phyloP scores from a whole-genome alignment of 129 eudicot species.

The Escallonia rubra region DNA sequence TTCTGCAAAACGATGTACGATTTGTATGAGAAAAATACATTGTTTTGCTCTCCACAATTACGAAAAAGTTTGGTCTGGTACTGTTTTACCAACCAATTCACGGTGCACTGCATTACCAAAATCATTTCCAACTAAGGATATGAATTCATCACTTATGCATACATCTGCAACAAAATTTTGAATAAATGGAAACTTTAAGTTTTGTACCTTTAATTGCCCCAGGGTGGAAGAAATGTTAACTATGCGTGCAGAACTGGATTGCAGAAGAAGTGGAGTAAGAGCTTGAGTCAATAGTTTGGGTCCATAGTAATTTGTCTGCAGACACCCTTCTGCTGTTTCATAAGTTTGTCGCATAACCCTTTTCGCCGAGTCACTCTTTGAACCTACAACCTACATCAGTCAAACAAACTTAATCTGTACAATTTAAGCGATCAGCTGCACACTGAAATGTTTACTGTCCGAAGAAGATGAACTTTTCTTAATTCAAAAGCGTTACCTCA shows the following conservation, averaged over 20 bases:
- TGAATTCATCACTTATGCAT: too few species aligned
- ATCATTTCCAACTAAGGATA: neutral
- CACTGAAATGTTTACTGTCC: too few species aligned
- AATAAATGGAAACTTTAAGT: too few species aligned
- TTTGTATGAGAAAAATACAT: too few species aligned
- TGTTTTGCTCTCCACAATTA: neutral
- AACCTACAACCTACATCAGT: neutral
- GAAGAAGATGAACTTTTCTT: neutral
- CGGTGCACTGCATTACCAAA: too few species aligned
- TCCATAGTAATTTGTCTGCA: conserved; percentile 7
- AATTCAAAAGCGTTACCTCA: neutral
- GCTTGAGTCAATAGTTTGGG: conserved; percentile 3
- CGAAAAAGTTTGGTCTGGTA: too few species aligned
- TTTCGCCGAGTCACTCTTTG: neutral
- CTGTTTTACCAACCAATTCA: too few species aligned
- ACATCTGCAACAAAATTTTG: too few species aligned
- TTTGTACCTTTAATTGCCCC: neutral
- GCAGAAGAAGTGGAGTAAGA: conserved; percentile 7
- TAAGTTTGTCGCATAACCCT: neutral
- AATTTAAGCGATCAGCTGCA: too few species aligned
- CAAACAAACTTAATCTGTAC: too few species aligned
- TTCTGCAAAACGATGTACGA: too few species aligned
- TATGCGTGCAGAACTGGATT: neutral
- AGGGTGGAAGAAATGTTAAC: neutral
- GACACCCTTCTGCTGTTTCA: conserved; percentile 7